Evolutionary conservation across 2,329 filamentous ascomycete genomes (phyloP), one percentile per base, ranked within the genome.

Genomic region (Botrytis byssoidea): DNA sequence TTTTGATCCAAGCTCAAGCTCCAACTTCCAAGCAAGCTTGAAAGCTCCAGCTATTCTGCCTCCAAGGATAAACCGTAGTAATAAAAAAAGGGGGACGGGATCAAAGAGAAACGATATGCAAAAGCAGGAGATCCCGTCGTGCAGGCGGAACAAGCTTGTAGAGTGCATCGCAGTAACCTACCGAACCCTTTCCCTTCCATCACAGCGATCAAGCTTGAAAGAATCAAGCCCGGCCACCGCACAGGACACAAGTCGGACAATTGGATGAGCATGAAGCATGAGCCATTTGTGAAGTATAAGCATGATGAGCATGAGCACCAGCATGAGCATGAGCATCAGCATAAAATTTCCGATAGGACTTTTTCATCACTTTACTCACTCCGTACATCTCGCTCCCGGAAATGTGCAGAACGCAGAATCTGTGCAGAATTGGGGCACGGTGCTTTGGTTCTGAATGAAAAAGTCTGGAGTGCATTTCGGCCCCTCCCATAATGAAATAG

Each of bases 71-170:
- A n/a, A 65, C 9, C 42, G 63, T 46, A 46, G 40, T 46, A 42
- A 63, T 32, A 32, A 59, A 32, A 29, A 57, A 37, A 32, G 29
- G n/a, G 61, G 29, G 37, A 44, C 51, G n/a, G 42, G 57, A 32
- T 46, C n/a, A 20, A 44, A 48, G 22, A 71, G 37, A 64, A 65
- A 71, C 69, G 69, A 72, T 59, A 72, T 72, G 70, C 70, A 71
- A 12, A 72, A 72, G 70, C 70, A 72, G 61, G 70, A 66, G 70
- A 67, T 72, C 70, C 70, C 70, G 70, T 72, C 70, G 66, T 72
- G 70, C 70, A 72, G 70, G 42, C 65, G 48, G 35, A 48, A 48
- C 59, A 40, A 55, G 29, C 48, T 71, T 69, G 42, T 59, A 64
- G 22, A 65, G 32, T 71, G 59, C 42, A 65, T 71, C 60, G 70